A percentile compares a stretch with the other conserved stretches of the same genome.
Conservation (phyloP, 495 filamentous ascomycete species). For the Aspergillus nanangensis region DNA sequence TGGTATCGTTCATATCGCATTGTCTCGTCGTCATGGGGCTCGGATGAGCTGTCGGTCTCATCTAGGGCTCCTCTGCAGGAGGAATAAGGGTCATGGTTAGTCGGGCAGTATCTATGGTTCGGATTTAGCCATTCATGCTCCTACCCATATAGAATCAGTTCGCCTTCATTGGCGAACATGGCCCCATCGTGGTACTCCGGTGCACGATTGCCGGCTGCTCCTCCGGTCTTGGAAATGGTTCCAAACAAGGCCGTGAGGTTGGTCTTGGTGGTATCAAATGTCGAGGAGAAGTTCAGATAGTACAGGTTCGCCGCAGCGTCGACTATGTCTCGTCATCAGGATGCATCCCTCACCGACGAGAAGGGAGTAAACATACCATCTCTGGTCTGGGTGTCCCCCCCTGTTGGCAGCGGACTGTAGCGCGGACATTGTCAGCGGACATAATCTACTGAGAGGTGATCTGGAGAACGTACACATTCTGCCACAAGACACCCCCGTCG, state of each 20-base stretch:
- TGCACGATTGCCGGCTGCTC: conserved; percentile 48
- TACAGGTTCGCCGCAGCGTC: conserved; percentile 47
- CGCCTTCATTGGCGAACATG: conserved; percentile 61
- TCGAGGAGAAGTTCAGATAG: conserved; percentile 51
- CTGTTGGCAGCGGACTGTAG: too few relatives aligned
- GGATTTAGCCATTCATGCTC: too few relatives aligned
- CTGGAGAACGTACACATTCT: conserved; percentile 27
- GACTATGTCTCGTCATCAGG: too few relatives aligned
- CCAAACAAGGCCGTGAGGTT: conserved; percentile 51
- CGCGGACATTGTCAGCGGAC: too few relatives aligned
- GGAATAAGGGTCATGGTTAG: too few relatives aligned
- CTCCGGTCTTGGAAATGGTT: conserved; percentile 38
- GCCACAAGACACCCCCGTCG: conserved; percentile 58
- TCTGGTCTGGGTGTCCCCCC: too few relatives aligned
- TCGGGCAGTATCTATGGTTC: too few relatives aligned
- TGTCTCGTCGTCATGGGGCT: conserved; percentile 32
- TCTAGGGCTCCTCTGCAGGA: conserved; percentile 8
- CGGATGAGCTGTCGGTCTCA: conserved; percentile 8
- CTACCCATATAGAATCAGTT: conserved; percentile 46
- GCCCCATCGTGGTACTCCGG: conserved; percentile 59
- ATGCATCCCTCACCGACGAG: too few relatives aligned
- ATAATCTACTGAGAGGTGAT: too few relatives aligned
- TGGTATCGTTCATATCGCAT: conserved; percentile 49
- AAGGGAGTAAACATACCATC: background rate
- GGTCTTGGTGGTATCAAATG: conserved; percentile 47